These are phyloP conservation scores for Tetracladium setigerum DNA, from an alignment of 495 filamentous ascomycete species.

Conservation along the genomic window DNA sequence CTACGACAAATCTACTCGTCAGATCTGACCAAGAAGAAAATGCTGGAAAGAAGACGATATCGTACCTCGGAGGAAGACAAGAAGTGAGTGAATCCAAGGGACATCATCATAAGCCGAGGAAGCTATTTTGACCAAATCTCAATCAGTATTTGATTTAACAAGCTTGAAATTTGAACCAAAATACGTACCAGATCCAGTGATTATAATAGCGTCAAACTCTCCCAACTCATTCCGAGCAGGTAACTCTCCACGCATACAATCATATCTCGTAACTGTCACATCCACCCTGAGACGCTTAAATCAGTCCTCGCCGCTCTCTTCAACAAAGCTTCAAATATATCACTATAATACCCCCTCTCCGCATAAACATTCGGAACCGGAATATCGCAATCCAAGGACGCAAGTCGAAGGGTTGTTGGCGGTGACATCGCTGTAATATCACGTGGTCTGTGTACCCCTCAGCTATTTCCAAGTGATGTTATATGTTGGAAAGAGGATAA, in stretches of 20 bases:
- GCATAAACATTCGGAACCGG: conserved; percentile 53
- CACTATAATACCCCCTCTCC: conserved; percentile 50
- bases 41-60: conserved; percentile 4
- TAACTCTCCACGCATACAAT: conserved; percentile 48
- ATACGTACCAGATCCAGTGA: conserved; percentile 54
- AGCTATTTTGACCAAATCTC: conserved; percentile 28
- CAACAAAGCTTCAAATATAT: conserved; percentile 60
- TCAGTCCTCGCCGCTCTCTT: conserved; percentile 30
- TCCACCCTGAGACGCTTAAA: neutral
- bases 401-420: conserved; percentile 50
- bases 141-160: neutral
- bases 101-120: conserved; percentile 45
- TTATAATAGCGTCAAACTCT: conserved; percentile 67
- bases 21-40: conserved; percentile 41
- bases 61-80: conserved; percentile 50
- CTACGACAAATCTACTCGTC: conserved; percentile 17
- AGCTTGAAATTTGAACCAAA: neutral
- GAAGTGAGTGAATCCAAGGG: conserved; percentile 67
- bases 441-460: too few relatives aligned
- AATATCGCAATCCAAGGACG: conserved; percentile 73
- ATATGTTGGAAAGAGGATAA: too few relatives aligned
- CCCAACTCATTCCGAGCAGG: conserved; percentile 38
- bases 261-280: conserved; percentile 45
- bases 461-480: too few relatives aligned
- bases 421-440: too few relatives aligned